Conservation (phyloP, 169 alveolate genomes). For the Pseudocohnilembus persalinus region DNA sequence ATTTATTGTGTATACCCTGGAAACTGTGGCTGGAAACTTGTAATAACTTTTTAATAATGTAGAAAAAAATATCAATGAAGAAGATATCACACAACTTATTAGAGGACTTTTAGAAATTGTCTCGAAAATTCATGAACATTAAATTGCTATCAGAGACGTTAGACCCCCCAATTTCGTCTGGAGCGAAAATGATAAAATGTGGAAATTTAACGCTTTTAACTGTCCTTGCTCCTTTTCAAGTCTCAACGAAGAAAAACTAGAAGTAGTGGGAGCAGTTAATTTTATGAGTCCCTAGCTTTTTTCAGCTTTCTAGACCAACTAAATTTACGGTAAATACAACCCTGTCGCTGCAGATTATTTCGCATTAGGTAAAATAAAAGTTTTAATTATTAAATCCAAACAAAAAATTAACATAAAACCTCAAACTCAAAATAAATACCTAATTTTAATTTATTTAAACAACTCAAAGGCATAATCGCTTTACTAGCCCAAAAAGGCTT, state of each 20-base stretch:
- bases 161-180: not conserved
- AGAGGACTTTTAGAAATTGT: not conserved
- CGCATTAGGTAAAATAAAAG: not conserved
- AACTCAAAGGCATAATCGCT: no score
- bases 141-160: not conserved
- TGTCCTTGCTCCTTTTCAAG: not conserved
- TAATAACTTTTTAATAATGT: not conserved
- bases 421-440: no score
- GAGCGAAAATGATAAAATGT: not conserved
- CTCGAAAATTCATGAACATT: not conserved
- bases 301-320: not conserved
- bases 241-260: not conserved
- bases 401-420: no score
- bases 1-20: not conserved
- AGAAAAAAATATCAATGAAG: not conserved
- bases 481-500: no score
- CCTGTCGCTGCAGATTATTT: not conserved
- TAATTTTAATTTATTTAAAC: no score
- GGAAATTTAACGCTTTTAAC: not conserved
- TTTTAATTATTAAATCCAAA: not conserved
- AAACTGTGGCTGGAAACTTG: not conserved
- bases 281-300: not conserved
- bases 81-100: not conserved
- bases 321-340: not conserved
- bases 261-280: not conserved